phyloP scores from a whole-genome alignment of 441 rosid genomes.

The Pelargonium myrrhifolium region DNA sequence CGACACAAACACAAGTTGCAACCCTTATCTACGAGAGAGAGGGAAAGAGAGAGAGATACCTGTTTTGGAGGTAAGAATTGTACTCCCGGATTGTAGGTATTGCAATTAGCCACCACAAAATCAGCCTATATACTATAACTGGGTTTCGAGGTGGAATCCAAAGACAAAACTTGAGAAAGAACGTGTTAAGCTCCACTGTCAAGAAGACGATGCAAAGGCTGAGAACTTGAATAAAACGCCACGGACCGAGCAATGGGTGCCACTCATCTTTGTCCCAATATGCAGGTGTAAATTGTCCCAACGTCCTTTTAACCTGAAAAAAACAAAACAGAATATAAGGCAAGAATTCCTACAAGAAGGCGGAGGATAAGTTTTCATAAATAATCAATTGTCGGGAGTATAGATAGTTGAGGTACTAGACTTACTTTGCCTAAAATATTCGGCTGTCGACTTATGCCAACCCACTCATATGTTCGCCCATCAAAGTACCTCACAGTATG shows the following conservation, averaged over 20 bases:
- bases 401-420: background rate
- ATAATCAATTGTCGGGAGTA: too few relatives aligned
- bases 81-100: slow-evolving; percentile 95
- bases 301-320: slow-evolving; percentile 72
- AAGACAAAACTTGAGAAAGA: slow-evolving; percentile 94
- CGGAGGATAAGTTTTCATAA: too few relatives aligned
- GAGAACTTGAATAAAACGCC: slow-evolving; percentile 97
- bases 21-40: too few relatives aligned
- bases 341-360: background rate
- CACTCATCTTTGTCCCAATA: slow-evolving; percentile 99
- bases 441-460: slow-evolving; percentile 96
- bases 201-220: slow-evolving; percentile 81
- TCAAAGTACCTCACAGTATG: slow-evolving; percentile 91
- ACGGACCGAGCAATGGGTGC: slow-evolving; percentile 96
- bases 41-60: slow-evolving; percentile 38
- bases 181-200: slow-evolving; percentile 94
- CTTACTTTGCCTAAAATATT: slow-evolving; percentile 83
- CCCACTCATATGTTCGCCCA: slow-evolving; percentile 97
- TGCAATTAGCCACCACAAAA: slow-evolving; percentile 98
- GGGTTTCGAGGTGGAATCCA: slow-evolving; percentile 99
- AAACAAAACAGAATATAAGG: background rate
- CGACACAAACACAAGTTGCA: background rate
- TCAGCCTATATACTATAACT: slow-evolving; percentile 78
- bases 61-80: slow-evolving; percentile 92
- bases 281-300: slow-evolving; percentile 97